A percentile compares a stretch with the other conserved stretches of the same genome.
phyloP scores from a whole-genome alignment of 495 filamentous ascomycete genomes.

The Penicillium dipodomyicola region DNA sequence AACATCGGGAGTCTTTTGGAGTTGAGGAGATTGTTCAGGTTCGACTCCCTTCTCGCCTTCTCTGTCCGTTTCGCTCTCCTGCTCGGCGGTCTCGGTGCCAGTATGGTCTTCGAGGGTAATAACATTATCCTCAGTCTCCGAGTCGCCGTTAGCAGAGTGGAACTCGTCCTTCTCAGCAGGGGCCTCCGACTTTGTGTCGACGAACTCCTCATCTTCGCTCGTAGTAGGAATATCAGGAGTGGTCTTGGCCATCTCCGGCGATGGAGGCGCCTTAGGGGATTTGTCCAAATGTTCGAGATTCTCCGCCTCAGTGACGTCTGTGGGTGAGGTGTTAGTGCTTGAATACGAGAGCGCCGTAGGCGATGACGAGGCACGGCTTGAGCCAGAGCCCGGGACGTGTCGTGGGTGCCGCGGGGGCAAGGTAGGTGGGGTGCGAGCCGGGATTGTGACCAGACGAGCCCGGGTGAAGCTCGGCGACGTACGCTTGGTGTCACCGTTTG shows the following conservation, averaged over 20 bases:
- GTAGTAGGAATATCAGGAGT: constrained; percentile 15
- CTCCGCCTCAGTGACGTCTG: constrained; percentile 15
- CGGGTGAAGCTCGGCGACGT: constrained; percentile 54
- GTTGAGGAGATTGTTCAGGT: background rate
- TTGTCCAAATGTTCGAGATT: constrained; percentile 13
- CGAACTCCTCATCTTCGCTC: constrained; percentile 22
- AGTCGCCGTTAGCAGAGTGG: constrained; percentile 44
- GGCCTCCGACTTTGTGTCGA: constrained; percentile 22
- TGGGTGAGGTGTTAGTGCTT: constrained; percentile 25
- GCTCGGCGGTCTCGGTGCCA: background rate
- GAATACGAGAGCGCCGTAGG: constrained; percentile 29
- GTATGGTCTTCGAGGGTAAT: constrained; percentile 1
- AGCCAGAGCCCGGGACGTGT: constrained; percentile 34
- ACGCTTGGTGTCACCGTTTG: constrained; percentile 45
- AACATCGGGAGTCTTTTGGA: background rate
- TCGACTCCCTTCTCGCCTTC: background rate
- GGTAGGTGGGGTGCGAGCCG: constrained; percentile 63
- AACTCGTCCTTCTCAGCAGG: constrained; percentile 38
- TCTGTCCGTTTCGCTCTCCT: background rate
- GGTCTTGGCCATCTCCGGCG: constrained; percentile 24
- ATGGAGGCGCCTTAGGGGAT: constrained; percentile 18
- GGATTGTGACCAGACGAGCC: constrained; percentile 68
- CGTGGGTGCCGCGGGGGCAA: constrained; percentile 61
- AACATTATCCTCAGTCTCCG: background rate
- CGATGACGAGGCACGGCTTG: constrained; percentile 28